These are phyloP conservation scores for Agrocybe praecox DNA, from an alignment of 768 basidiomycete genomes.

Conservation along the genomic window DNA sequence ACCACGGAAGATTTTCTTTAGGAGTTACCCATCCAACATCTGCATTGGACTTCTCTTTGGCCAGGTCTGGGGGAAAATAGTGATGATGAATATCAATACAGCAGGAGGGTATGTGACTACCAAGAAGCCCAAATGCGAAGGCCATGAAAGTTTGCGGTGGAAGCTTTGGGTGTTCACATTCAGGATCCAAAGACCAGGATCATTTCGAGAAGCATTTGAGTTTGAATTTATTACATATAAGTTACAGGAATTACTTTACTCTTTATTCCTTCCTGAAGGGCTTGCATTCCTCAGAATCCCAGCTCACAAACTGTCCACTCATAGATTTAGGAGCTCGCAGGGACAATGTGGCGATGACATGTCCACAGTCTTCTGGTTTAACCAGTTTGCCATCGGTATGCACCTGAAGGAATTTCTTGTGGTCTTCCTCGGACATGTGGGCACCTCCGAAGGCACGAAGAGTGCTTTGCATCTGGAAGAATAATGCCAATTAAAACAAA, in stretches of 20 bases:
- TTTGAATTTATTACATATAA: not conserved
- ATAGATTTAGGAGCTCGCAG: constrained; percentile 62
- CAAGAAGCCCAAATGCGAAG: not conserved
- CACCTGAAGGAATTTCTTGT: constrained; percentile 58
- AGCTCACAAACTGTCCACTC: constrained; percentile 79
- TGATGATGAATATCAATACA: constrained; percentile 81
- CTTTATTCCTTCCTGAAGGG: constrained; percentile 42
- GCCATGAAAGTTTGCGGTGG: not conserved
- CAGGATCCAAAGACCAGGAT: not conserved
- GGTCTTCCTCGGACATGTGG: constrained; percentile 56
- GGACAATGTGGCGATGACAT: constrained; percentile 78
- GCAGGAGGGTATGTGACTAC: constrained; percentile 12
- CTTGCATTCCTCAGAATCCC: constrained; percentile 74
- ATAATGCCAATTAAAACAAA: constrained; percentile 1
- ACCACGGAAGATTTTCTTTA: constrained; percentile 67
- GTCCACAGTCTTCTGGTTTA: constrained; percentile 71
- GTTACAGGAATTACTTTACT: not conserved
- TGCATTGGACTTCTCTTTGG: constrained; percentile 47
- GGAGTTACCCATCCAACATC: constrained; percentile 66
- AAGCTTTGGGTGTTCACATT: not conserved
- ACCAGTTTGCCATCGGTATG: constrained; percentile 72
- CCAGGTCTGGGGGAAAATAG: constrained; percentile 57
- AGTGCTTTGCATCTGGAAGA: constrained; percentile 68
- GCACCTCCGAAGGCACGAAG: constrained; percentile 53
- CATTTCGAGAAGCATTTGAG: not conserved